A percentile compares a stretch with the other conserved stretches of the same genome.
phyloP scores from a whole-genome alignment of 2,329 filamentous ascomycete genomes.

The Monilinia vaccinii-corymbosi region DNA sequence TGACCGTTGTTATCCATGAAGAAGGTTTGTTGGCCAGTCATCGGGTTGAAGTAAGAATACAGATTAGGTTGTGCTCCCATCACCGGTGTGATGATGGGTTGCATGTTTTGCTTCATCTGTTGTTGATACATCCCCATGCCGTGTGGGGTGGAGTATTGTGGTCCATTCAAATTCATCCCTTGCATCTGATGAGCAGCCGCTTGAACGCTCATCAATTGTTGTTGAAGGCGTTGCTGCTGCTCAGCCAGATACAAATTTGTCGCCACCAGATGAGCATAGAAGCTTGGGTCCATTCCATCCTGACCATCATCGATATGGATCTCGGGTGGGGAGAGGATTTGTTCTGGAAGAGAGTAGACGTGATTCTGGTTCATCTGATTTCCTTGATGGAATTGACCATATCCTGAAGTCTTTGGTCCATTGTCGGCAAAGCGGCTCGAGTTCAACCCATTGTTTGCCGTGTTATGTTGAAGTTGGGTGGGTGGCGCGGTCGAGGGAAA shows the following conservation, averaged over 20 bases:
- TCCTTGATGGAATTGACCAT: constrained; percentile 24
- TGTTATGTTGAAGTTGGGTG: constrained; percentile 38
- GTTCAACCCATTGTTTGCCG: constrained; percentile 16
- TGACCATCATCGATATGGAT: constrained; percentile 64
- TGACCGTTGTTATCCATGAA: constrained; percentile 44
- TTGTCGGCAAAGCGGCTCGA: constrained; percentile 29
- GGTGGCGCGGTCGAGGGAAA: constrained; percentile 59
- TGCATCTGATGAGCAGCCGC: constrained; percentile 77
- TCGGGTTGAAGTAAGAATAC: constrained; percentile 75
- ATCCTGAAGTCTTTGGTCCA: constrained; percentile 29
- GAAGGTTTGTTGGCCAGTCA: constrained; percentile 76
- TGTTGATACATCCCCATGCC: constrained; percentile 45
- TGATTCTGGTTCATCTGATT: constrained; percentile 41
- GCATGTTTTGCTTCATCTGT: constrained; percentile 29
- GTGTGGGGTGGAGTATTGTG: constrained; percentile 40
- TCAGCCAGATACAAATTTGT: constrained; percentile 89
- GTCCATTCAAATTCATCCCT: constrained; percentile 60
- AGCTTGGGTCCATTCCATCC: constrained; percentile 70
- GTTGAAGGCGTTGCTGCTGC: constrained; percentile 89
- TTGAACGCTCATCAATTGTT: constrained; percentile 80
- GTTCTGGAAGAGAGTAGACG: constrained; percentile 66
- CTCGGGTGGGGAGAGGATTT: constrained; percentile 76
- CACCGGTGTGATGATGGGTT: constrained; percentile 38
- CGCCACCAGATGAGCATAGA: constrained; percentile 82
- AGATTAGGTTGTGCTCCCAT: constrained; percentile 64